Percentiles rank a stretch among this genome's conserved stretches.
Conservation (phyloP, 805 yeast genomes). For the Kuraishia piskuri region DNA sequence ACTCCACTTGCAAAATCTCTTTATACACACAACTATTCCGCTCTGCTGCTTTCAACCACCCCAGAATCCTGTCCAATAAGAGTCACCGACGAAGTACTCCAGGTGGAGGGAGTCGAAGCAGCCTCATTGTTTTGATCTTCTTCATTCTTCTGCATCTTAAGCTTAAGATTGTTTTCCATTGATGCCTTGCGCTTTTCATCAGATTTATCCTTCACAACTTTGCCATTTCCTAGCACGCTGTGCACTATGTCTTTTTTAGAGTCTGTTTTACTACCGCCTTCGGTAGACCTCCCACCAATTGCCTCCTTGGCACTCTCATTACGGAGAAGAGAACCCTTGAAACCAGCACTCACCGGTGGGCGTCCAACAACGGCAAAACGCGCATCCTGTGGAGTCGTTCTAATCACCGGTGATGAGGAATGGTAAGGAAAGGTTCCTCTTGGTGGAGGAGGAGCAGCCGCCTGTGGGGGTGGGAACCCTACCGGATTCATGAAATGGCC, state of each 20-base stretch:
- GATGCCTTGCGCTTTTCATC: background rate
- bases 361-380: background rate
- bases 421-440: background rate
- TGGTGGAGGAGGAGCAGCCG: constrained; percentile 2
- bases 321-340: background rate
- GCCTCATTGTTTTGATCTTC: background rate
- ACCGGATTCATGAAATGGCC: background rate
- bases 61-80: background rate
- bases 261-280: background rate
- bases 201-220: background rate
- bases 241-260: background rate
- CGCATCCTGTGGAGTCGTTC: background rate
- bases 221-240: background rate
- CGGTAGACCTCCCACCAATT: too few species aligned
- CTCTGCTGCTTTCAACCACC: background rate
- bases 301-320: background rate
- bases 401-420: background rate
- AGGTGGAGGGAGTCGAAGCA: background rate
- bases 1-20: background rate
- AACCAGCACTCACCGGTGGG: background rate
- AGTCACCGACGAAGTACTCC: background rate
- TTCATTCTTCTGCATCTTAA: background rate
- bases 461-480: constrained; percentile 2
- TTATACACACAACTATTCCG: background rate
- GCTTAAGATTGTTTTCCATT: background rate